Evolutionary conservation across 1,284 basidiomycete genomes (phyloP), one percentile per base, ranked within the genome.

Genomic region (Acaromyces ingoldii): DNA sequence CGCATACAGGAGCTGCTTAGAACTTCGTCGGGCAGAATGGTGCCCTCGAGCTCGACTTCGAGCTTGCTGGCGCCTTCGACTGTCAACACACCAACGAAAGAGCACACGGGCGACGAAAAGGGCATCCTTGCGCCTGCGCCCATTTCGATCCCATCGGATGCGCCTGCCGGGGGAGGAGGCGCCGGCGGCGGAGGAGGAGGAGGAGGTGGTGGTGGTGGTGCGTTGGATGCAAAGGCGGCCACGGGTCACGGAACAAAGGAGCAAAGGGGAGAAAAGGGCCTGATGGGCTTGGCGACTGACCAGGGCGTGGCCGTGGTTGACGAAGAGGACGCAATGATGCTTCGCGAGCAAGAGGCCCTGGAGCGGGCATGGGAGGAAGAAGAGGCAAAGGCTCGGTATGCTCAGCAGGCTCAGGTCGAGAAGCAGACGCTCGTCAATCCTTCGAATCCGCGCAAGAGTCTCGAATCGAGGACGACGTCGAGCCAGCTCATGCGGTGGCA

Each of bases 401-500:
- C 65, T 1, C 67, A 68, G 48, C 53, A 63, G 7, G 67, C 67
- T 2, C 63, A 70, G 39, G 63, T 68, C 25, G 64, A 68, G 51
- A 67, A 71, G 58, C 70, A 70, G 50, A 67, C 70, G 6, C 52
- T 74, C 1, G 67, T 74, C 37, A 74, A 72, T 40, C 71, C 70
- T 0, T 68, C 65, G n/a, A 72, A 74, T 30, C 68, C 68, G 4
- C 63, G 55, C 53, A 65, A 69, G 48, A 60, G 60, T 19, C 43
- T 62, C 24, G n/a, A 46, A n/a, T 21, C 40, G 6, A 30, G 24
- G 11, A 22, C n/a, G 11, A 25, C 29, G 4, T 22, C 37, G 3
- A 58, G 25, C n/a, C 53, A 72, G 51, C 48, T 74, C 15, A 58
- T 71, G 19, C 61, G 71, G 36, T 75, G 91, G 91, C 87, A 93